Percentiles rank a stretch among this genome's conserved stretches.
Evolutionary conservation across 2,329 filamentous ascomycete species (phyloP).

Genomic region (Phaeosphaeria sp.): DNA sequence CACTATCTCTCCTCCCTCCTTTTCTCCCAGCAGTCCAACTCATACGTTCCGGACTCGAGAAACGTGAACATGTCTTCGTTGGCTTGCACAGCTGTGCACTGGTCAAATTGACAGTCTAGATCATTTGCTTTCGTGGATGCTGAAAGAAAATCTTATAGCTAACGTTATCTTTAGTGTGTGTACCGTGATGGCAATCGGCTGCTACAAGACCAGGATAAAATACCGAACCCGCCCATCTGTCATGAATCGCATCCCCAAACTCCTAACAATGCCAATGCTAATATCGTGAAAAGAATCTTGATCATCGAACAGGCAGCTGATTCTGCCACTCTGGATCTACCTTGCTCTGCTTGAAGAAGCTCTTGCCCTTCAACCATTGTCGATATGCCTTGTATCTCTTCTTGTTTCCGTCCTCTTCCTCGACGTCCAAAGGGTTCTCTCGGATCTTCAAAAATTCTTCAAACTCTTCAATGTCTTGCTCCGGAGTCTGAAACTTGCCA

Average conservation of each 20-base stretch:
- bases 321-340: constrained; percentile 57
- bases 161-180: too few relatives aligned
- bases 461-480: constrained; percentile 76
- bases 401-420: constrained; percentile 83
- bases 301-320: constrained; percentile 40
- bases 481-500: constrained; percentile 57
- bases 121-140: too few relatives aligned
- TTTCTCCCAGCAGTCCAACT: too few relatives aligned
- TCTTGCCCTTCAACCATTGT: constrained; percentile 95
- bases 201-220: background rate
- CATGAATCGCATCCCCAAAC: background rate
- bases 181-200: background rate
- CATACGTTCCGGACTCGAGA: too few relatives aligned
- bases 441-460: constrained; percentile 76
- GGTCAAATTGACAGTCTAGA: too few relatives aligned
- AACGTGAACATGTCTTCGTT: too few relatives aligned
- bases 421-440: constrained; percentile 86
- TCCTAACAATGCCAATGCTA: background rate
- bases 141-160: too few relatives aligned
- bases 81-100: too few relatives aligned
- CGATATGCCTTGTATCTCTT: constrained; percentile 96
- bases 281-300: background rate
- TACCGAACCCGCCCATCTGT: background rate
- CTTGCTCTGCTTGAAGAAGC: constrained; percentile 86
- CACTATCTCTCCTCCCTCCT: too few relatives aligned